Conservation (phyloP, 805 yeast species). For the Debaryomyces hansenii region DNA sequence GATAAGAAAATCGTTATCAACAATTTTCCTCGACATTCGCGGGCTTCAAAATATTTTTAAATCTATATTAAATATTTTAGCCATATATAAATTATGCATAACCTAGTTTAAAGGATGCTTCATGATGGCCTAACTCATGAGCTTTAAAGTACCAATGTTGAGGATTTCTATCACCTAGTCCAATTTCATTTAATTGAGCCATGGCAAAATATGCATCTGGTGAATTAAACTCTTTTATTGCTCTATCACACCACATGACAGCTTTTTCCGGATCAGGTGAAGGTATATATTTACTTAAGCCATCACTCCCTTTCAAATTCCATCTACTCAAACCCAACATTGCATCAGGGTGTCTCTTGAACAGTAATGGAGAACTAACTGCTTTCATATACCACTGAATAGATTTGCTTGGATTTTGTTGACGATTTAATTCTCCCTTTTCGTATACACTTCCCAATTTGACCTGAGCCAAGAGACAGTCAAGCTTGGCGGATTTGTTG, state of each 20-base stretch:
- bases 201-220: slow-evolving; percentile 41
- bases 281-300: slow-evolving; percentile 36
- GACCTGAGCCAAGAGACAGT: slow-evolving; percentile 41
- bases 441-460: slow-evolving; percentile 44
- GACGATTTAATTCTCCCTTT: slow-evolving; percentile 42
- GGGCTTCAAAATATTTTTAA: too few relatives aligned
- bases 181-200: slow-evolving; percentile 41
- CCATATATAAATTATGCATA: not conserved
- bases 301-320: slow-evolving; percentile 36
- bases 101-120: slow-evolving; percentile 24
- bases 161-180: slow-evolving; percentile 27
- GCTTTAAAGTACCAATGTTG: slow-evolving; percentile 35
- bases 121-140: slow-evolving; percentile 30
- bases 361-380: slow-evolving; percentile 37
- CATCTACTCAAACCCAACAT: slow-evolving; percentile 46
- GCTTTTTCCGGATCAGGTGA: slow-evolving; percentile 36
- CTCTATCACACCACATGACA: slow-evolving; percentile 44
- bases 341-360: slow-evolving; percentile 44
- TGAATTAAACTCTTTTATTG: slow-evolving; percentile 36
- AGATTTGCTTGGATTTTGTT: slow-evolving; percentile 38
- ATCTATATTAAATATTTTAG: too few relatives aligned
- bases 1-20: too few relatives aligned
- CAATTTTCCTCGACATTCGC: too few relatives aligned
- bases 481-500: slow-evolving; percentile 42
- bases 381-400: slow-evolving; percentile 47